These are phyloP conservation scores for Strobilomyces dryophilus DNA, from an alignment of 768 basidiomycete genomes.

Conservation along the genomic window DNA sequence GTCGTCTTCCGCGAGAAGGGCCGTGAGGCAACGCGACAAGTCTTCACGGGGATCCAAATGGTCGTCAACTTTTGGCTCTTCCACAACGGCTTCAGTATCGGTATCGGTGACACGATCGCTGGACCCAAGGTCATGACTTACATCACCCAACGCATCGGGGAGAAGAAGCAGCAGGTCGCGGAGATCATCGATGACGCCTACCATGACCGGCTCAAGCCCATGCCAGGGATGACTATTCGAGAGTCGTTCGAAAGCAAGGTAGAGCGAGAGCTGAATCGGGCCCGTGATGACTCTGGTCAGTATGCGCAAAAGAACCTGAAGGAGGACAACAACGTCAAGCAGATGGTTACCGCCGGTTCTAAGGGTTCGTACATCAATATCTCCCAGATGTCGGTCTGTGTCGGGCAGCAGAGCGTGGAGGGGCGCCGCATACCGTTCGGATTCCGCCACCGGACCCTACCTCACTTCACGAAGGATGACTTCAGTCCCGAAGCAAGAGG, in stretches of 20 bases:
- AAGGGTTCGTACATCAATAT: slow-evolving; percentile 99
- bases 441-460: slow-evolving; percentile 92
- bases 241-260: slow-evolving; percentile 96
- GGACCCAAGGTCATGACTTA: slow-evolving; percentile 82
- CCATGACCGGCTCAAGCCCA: slow-evolving; percentile 81
- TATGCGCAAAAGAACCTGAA: slow-evolving; percentile 97
- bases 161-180: slow-evolving; percentile 77
- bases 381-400: slow-evolving; percentile 99
- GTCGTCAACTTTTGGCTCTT: slow-evolving; percentile 99
- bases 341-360: slow-evolving; percentile 99
- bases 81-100: slow-evolving; percentile 98
- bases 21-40: slow-evolving; percentile 80
- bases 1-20: slow-evolving; percentile 98
- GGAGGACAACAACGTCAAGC: slow-evolving; percentile 99
- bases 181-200: slow-evolving; percentile 78
- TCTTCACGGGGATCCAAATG: slow-evolving; percentile 92
- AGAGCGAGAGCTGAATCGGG: slow-evolving; percentile 86
- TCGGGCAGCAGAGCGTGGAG: slow-evolving; percentile 97
- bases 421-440: slow-evolving; percentile 98
- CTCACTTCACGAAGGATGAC: slow-evolving; percentile 98
- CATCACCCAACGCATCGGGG: slow-evolving; percentile 79
- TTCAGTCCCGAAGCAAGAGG: slow-evolving; percentile 97
- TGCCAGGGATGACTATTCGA: slow-evolving; percentile 98
- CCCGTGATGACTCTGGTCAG: slow-evolving; percentile 93
- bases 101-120: slow-evolving; percentile 98